Conservation (phyloP, 176 grass and related monocot genomes). For the Rhynchospora tenuis region DNA sequence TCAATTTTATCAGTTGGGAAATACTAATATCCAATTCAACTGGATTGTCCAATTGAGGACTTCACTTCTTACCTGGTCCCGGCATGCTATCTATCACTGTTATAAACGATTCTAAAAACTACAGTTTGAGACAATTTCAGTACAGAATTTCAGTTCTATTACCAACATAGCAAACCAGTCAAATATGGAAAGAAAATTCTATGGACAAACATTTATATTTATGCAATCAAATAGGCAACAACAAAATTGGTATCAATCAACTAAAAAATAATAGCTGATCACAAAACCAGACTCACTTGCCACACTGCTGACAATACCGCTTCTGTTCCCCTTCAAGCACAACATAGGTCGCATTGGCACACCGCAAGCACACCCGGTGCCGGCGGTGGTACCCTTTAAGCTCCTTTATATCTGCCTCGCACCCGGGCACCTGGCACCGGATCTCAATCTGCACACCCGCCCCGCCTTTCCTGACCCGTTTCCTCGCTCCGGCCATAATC, state of each 20-base stretch:
- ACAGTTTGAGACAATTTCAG: not conserved
- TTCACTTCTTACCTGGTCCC: not conserved
- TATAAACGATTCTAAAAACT: not conserved
- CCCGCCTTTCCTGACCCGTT: slow-evolving; percentile 27
- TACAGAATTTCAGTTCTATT: not conserved
- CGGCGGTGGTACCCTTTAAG: slow-evolving; percentile 91
- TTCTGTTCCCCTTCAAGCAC: slow-evolving; percentile 60
- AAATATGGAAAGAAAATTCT: not conserved
- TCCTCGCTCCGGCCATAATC: slow-evolving; percentile 31
- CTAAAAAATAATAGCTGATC: not conserved
- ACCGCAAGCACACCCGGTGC: slow-evolving; percentile 77
- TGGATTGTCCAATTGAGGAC: not conserved
- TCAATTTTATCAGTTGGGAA: not conserved
- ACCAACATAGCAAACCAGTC: not conserved
- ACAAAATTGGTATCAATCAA: not conserved
- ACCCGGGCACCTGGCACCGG: slow-evolving; percentile 81
- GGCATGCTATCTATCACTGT: not conserved
- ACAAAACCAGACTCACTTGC: slow-evolving; percentile 65
- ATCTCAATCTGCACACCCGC: slow-evolving; percentile 30
- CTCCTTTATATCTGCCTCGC: slow-evolving; percentile 78
- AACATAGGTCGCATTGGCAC: slow-evolving; percentile 56
- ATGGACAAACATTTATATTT: not conserved
- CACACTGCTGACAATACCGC: slow-evolving; percentile 96
- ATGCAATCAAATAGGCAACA: not conserved
- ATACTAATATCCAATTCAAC: not conserved